Evolutionary conservation across 176 grass and related monocot genomes (phyloP).

Genomic region (Thalia dealbata): DNA sequence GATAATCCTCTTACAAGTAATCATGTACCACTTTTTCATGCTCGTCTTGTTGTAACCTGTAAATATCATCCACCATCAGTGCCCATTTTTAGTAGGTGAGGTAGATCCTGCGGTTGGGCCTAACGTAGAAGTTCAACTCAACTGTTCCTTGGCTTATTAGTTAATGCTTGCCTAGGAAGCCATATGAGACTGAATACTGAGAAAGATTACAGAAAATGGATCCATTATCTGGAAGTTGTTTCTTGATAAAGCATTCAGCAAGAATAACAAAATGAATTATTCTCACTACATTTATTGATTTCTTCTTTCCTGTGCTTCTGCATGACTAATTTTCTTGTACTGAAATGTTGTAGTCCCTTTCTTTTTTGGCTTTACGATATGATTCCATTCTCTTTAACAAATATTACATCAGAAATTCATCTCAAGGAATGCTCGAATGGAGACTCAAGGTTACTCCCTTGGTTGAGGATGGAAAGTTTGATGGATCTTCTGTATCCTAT

Average conservation of each 20-base stretch:
- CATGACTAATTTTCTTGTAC: conserved; percentile 11
- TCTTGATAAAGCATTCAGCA: not conserved
- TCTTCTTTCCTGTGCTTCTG: not conserved
- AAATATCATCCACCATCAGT: not conserved
- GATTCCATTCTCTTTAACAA: conserved; percentile 35
- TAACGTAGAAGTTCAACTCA: not conserved
- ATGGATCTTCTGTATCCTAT: conserved; percentile 59
- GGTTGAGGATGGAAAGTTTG: conserved; percentile 31
- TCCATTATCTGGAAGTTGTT: not conserved
- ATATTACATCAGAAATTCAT: conserved; percentile 30
- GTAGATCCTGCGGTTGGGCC: not conserved
- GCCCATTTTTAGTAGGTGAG: not conserved
- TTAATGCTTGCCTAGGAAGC: not conserved
- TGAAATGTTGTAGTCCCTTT: conserved; percentile 25
- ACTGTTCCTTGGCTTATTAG: not conserved
- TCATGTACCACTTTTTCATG: conserved; percentile 8
- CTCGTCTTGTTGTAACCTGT: not conserved
- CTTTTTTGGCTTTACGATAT: conserved; percentile 13
- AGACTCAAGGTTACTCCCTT: conserved; percentile 34
- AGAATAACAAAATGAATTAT: not conserved
- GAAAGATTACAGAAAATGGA: not conserved
- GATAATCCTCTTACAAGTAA: conserved; percentile 10
- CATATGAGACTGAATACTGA: not conserved
- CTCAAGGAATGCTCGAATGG: conserved; percentile 32
- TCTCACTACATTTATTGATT: not conserved